These are phyloP conservation scores for Debaryomyces subglobosus DNA, from an alignment of 1,139 yeast genomes.

Conservation along the genomic window DNA sequence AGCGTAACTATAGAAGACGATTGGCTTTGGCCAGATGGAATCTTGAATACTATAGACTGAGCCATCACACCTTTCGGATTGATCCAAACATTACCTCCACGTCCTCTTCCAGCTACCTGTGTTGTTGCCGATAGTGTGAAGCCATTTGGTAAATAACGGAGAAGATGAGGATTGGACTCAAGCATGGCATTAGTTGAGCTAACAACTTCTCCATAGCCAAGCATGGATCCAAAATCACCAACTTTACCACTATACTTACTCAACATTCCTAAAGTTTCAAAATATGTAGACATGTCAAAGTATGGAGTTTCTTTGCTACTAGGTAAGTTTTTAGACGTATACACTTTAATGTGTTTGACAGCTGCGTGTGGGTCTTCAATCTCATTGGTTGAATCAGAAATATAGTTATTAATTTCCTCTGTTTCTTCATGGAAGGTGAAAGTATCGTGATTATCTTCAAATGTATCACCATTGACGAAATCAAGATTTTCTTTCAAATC, in stretches of 20 bases:
- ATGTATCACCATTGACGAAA: constrained; percentile 41
- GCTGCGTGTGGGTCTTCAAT: constrained; percentile 57
- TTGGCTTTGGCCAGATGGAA: constrained; percentile 51
- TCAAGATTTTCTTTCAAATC: constrained; percentile 44
- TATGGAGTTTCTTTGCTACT: constrained; percentile 62
- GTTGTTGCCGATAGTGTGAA: constrained; percentile 73
- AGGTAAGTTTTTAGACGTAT: constrained; percentile 48
- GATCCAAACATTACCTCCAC: constrained; percentile 95
- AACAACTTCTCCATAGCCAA: constrained; percentile 84
- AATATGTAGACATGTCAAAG: constrained; percentile 67
- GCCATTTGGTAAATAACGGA: constrained; percentile 70
- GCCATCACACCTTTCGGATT: constrained; percentile 94
- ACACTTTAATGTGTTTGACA: constrained; percentile 54
- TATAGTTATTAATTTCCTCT: constrained; percentile 24
- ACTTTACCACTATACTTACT: constrained; percentile 19
- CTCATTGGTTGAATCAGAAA: constrained; percentile 24
- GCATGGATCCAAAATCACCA: constrained; percentile 58
- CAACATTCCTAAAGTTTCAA: constrained; percentile 42
- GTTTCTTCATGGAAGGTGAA: constrained; percentile 47
- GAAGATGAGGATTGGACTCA: constrained; percentile 66
- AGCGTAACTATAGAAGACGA: constrained; percentile 64
- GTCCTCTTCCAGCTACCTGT: constrained; percentile 89
- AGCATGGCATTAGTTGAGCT: constrained; percentile 84
- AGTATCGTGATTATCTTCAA: constrained; percentile 57
- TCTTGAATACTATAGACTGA: constrained; percentile 66